Evolutionary conservation across 345 rosid species (phyloP).

Genomic region (Salix dunnii): DNA sequence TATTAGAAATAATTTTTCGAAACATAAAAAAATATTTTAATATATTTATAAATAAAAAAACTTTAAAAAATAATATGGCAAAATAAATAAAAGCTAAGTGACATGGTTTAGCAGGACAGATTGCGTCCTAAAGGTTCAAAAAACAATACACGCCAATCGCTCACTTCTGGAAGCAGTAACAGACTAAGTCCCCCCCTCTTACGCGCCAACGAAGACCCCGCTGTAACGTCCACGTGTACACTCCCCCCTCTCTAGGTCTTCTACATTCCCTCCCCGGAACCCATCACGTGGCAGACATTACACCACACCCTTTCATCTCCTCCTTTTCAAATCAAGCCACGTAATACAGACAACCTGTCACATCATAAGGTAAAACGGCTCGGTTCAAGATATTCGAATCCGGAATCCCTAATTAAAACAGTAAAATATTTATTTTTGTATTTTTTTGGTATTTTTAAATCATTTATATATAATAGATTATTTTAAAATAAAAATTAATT

Average conservation of each 20-base stretch:
- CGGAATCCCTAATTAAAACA: not conserved
- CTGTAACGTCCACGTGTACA: conserved; percentile 12
- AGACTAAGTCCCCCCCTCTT: conserved; percentile 7
- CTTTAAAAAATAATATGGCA: too few relatives aligned
- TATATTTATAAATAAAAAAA: too few relatives aligned
- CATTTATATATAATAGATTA: too few relatives aligned
- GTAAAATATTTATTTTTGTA: not conserved
- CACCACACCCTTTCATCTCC: not conserved
- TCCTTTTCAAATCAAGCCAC: not conserved
- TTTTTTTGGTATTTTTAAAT: too few relatives aligned
- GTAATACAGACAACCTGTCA: not conserved
- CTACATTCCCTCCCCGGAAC: not conserved
- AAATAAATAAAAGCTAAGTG: too few relatives aligned
- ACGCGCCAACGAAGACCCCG: conserved; percentile 23
- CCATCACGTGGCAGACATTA: not conserved
- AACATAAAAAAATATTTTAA: too few relatives aligned
- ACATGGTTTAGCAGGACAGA: too few relatives aligned
- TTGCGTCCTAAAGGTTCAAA: not conserved
- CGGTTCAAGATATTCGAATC: not conserved
- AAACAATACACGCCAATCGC: not conserved
- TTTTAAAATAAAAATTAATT: too few relatives aligned
- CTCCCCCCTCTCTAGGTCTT: not conserved
- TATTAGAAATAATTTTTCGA: too few relatives aligned
- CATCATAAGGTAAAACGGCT: not conserved
- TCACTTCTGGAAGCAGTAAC: not conserved